These are phyloP conservation scores for Leccinum pallidistipes DNA, from an alignment of 1,284 basidiomycete genomes.

Conservation along the genomic window DNA sequence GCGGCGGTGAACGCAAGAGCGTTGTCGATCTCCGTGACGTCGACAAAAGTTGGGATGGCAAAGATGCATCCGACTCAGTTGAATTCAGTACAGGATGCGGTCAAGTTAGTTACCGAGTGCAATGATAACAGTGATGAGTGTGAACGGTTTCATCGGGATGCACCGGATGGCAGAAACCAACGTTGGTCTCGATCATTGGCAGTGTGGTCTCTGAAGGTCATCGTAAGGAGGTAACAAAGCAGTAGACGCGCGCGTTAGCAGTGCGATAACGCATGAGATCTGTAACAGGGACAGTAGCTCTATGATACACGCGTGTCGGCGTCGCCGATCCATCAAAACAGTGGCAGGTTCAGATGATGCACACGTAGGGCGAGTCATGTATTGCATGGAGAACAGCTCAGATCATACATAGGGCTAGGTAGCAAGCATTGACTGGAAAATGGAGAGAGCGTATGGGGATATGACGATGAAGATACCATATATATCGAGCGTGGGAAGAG, in stretches of 20 bases:
- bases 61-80: slow-evolving; percentile 3
- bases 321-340: slow-evolving; percentile 13
- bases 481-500: slow-evolving; percentile 11
- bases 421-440: neutral
- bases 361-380: slow-evolving; percentile 1
- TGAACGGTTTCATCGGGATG: slow-evolving; percentile 18
- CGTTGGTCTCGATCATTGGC: slow-evolving; percentile 21
- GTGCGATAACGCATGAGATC: slow-evolving; percentile 1
- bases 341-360: neutral
- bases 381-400: neutral
- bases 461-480: slow-evolving; percentile 9
- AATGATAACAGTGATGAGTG: neutral
- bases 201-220: slow-evolving; percentile 12
- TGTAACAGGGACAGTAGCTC: slow-evolving; percentile 15
- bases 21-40: slow-evolving; percentile 5
- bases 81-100: slow-evolving; percentile 2
- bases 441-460: slow-evolving; percentile 1
- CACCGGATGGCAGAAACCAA: slow-evolving; percentile 9
- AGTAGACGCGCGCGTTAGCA: slow-evolving; percentile 3
- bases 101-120: slow-evolving; percentile 15
- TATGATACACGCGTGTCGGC: neutral
- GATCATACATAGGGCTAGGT: neutral
- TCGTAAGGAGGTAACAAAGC: slow-evolving; percentile 7
- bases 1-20: neutral
- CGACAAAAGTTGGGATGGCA: slow-evolving; percentile 9